These are phyloP conservation scores for Secale cereale DNA, from an alignment of 176 grass and related monocot genomes.

Conservation along the genomic window DNA sequence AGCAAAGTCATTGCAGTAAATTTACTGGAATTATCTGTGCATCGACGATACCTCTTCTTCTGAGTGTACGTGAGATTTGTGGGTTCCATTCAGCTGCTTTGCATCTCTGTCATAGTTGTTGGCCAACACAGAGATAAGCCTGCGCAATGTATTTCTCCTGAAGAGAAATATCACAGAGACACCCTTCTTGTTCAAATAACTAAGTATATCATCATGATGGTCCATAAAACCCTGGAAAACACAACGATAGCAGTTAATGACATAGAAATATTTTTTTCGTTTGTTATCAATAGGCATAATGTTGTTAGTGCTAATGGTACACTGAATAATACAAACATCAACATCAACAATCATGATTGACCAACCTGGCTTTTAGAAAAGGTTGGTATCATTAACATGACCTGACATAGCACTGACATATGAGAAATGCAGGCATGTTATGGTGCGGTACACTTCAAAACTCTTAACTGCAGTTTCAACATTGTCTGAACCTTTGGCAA, in stretches of 20 bases:
- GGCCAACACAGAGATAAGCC: constrained; percentile 80
- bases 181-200: constrained; percentile 78
- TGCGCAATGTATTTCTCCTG: constrained; percentile 74
- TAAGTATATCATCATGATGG: constrained; percentile 63
- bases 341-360: constrained; percentile 7
- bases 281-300: not conserved
- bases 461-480: not conserved
- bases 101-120: constrained; percentile 90
- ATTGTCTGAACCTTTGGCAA: not conserved
- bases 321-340: not conserved
- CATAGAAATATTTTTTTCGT: not conserved
- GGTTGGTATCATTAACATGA: not conserved
- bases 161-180: constrained; percentile 92
- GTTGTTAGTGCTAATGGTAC: not conserved
- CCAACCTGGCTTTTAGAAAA: not conserved
- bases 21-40: not conserved
- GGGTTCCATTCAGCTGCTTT: constrained; percentile 94
- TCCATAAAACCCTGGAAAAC: constrained; percentile 68
- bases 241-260: constrained; percentile 18
- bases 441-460: not conserved
- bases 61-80: constrained; percentile 95
- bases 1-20: not conserved
- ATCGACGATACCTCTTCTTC: constrained; percentile 65
- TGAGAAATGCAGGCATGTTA: constrained; percentile 11
- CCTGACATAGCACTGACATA: not conserved